Conservation (phyloP, 441 rosid genomes). For the Brassica balearica region DNA sequence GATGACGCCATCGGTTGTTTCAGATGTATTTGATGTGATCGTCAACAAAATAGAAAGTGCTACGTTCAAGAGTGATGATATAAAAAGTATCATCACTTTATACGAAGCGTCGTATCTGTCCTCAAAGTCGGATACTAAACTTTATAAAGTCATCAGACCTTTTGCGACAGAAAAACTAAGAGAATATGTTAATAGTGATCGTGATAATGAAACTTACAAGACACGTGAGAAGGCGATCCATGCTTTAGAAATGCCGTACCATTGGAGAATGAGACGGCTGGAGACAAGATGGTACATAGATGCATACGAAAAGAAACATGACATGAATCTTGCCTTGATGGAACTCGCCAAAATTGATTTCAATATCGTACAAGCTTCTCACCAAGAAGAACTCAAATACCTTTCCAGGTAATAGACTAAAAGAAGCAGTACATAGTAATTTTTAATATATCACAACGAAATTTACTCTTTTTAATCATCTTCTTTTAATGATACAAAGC, state of each 20-base stretch:
- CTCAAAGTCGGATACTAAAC: conserved; percentile 33
- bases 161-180: conserved; percentile 35
- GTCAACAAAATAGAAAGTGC: conserved; percentile 8
- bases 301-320: conserved; percentile 33
- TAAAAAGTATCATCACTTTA: conserved; percentile 31
- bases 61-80: neutral
- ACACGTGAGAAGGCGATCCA: conserved; percentile 31
- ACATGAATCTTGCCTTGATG: conserved; percentile 23
- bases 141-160: conserved; percentile 36
- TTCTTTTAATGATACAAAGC: conserved; percentile 18
- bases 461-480: neutral
- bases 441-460: neutral
- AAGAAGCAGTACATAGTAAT: neutral
- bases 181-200: conserved; percentile 2
- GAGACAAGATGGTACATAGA: conserved; percentile 50
- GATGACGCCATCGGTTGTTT: conserved; percentile 5
- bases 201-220: neutral
- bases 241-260: conserved; percentile 53
- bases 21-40: conserved; percentile 40
- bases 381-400: conserved; percentile 50
- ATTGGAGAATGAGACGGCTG: conserved; percentile 46
- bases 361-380: conserved; percentile 42
- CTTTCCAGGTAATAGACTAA: conserved; percentile 30
- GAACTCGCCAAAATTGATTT: conserved; percentile 51
- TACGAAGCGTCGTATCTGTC: conserved; percentile 52